Percentiles rank a stretch among this genome's conserved stretches.
These are phyloP conservation scores for Aechmea fasciata DNA, from an alignment of 176 grass and related monocot species.

Conservation along the genomic window DNA sequence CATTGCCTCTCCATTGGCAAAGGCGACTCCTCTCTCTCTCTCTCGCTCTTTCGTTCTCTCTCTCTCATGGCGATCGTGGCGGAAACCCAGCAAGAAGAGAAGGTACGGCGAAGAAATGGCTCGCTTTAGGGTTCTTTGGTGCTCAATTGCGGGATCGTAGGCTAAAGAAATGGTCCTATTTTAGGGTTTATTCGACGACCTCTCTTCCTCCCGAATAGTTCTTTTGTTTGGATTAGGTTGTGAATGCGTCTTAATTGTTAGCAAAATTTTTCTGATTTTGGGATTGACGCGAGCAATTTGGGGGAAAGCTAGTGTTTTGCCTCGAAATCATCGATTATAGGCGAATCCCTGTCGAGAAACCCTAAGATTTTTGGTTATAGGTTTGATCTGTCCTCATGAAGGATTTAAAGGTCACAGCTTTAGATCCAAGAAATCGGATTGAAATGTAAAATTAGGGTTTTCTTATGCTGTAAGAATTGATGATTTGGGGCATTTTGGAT, in stretches of 20 bases:
- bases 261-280: no score
- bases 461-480: neutral
- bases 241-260: no score
- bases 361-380: no score
- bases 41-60: slow-evolving; percentile 11
- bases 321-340: no score
- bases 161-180: neutral
- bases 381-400: neutral
- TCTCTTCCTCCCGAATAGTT: neutral
- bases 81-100: slow-evolving; percentile 47
- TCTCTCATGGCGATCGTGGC: slow-evolving; percentile 55
- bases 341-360: slow-evolving; percentile 1
- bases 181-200: neutral
- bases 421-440: neutral
- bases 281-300: no score
- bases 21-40: neutral
- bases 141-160: neutral
- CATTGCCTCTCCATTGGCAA: neutral
- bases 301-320: no score
- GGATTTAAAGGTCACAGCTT: neutral
- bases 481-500: slow-evolving; percentile 6
- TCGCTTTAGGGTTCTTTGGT: neutral
- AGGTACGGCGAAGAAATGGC: slow-evolving; percentile 20
- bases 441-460: slow-evolving; percentile 14
- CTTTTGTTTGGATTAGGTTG: no score